Conservation (phyloP, 257 asterid genomes). For the Ajuga chamaepitys region DNA sequence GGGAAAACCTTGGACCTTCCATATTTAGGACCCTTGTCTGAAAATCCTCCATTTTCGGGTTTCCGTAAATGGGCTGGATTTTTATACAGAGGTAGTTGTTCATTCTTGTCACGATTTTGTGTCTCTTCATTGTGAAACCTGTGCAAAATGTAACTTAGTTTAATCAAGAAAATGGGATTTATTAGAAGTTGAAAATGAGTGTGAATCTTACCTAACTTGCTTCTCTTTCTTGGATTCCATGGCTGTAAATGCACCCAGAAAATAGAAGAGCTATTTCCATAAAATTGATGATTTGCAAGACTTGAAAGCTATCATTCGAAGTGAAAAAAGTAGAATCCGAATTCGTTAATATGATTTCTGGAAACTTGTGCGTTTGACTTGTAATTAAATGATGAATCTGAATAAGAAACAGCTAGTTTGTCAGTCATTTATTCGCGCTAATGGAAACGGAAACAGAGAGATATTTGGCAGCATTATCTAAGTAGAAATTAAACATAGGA, state of each 20-base stretch:
- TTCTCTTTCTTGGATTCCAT: conserved; percentile 59
- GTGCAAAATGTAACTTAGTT: neutral
- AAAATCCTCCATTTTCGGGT: conserved; percentile 37
- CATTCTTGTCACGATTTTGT: conserved; percentile 40
- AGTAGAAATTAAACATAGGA: too few species aligned
- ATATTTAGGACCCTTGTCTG: conserved; percentile 34
- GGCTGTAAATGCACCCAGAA: neutral
- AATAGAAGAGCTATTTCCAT: neutral
- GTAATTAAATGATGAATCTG: neutral
- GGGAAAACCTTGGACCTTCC: conserved; percentile 61
- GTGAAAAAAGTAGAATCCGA: conserved; percentile 12
- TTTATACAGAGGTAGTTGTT: conserved; percentile 29
- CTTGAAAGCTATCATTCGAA: neutral
- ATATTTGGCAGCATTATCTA: neutral
- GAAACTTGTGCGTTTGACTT: conserved; percentile 28
- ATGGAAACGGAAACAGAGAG: conserved; percentile 1
- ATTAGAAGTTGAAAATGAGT: neutral
- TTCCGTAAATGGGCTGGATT: conserved; percentile 28
- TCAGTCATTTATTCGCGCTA: conserved; percentile 16
- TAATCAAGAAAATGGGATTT: neutral
- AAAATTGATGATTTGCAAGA: neutral
- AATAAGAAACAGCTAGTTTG: conserved; percentile 7
- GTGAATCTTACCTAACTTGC: conserved; percentile 45
- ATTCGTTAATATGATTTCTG: conserved; percentile 10
- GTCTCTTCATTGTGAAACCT: conserved; percentile 65